These are phyloP conservation scores for Dionaea muscipula DNA, from an alignment of 179 eudicot species.

Conservation along the genomic window DNA sequence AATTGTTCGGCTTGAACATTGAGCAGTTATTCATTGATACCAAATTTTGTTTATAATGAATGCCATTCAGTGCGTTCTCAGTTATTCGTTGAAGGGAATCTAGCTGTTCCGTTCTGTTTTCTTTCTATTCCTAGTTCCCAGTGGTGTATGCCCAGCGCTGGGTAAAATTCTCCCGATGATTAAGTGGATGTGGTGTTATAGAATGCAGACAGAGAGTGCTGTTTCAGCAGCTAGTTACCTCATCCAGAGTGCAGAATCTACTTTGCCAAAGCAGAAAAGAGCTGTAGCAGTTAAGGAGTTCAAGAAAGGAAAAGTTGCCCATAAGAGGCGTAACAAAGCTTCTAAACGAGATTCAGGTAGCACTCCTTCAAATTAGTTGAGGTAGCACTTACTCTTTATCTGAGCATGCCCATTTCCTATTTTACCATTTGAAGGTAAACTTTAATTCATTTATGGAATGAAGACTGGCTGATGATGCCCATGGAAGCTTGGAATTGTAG, in stretches of 20 bases:
- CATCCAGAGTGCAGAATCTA: conserved; percentile 56
- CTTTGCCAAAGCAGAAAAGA: conserved; percentile 75
- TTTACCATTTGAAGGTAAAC: too few species aligned
- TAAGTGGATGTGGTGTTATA: conserved; percentile 21
- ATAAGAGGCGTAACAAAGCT: conserved; percentile 46
- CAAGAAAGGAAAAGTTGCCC: conserved; percentile 68
- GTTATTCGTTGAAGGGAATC: too few species aligned
- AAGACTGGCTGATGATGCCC: too few species aligned
- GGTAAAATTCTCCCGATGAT: background rate
- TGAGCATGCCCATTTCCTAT: too few species aligned
- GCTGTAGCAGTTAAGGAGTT: conserved; percentile 48
- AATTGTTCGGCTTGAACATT: too few species aligned
- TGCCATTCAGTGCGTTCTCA: too few species aligned
- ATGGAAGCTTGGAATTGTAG: too few species aligned
- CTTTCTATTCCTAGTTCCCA: background rate
- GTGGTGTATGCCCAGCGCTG: background rate
- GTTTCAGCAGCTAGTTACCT: conserved; percentile 62
- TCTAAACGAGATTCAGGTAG: conserved; percentile 43
- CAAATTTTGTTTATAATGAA: too few species aligned
- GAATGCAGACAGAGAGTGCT: conserved; percentile 68
- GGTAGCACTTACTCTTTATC: background rate
- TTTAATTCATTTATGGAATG: too few species aligned
- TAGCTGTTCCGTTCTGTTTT: background rate
- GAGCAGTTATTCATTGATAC: too few species aligned
- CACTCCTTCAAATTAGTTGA: too few species aligned